phyloP scores from a whole-genome alignment of 1,284 basidiomycete species.

The Cryptococcus deneoformans region DNA sequence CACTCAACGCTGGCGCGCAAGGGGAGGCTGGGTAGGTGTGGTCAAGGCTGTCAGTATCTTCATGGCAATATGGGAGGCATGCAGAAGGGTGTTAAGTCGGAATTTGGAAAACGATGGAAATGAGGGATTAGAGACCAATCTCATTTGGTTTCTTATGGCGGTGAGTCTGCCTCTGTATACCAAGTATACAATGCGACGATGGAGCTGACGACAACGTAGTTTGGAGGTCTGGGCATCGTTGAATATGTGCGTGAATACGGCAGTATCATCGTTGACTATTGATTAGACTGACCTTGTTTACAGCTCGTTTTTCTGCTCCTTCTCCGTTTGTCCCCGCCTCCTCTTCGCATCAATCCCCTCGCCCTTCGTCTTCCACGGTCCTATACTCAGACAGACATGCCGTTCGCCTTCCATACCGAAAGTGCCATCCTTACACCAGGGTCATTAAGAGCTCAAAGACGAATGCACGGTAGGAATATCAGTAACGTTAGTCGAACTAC shows the following conservation, averaged over 20 bases:
- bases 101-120: background rate
- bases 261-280: background rate
- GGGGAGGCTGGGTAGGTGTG: slow-evolving; percentile 7
- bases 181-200: background rate
- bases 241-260: slow-evolving; percentile 22
- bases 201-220: slow-evolving; percentile 3
- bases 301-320: slow-evolving; percentile 26
- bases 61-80: slow-evolving; percentile 15
- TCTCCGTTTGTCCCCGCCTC: slow-evolving; percentile 28
- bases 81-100: slow-evolving; percentile 6
- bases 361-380: slow-evolving; percentile 13
- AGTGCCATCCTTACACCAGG: background rate
- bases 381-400: slow-evolving; percentile 2
- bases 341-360: slow-evolving; percentile 10
- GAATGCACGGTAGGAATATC: background rate
- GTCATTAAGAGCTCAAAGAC: background rate
- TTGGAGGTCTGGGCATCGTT: slow-evolving; percentile 6
- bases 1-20: slow-evolving; percentile 9
- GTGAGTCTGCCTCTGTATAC: slow-evolving; percentile 3
- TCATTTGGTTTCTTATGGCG: slow-evolving; percentile 1
- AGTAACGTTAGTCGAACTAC: background rate
- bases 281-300: background rate
- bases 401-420: slow-evolving; percentile 1
- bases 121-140: background rate
- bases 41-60: slow-evolving; percentile 11